A percentile compares a stretch with the other conserved stretches of the same genome.
These are phyloP conservation scores for Ceratobasidium theobromae DNA, from an alignment of 1,284 basidiomycete genomes.

Conservation along the genomic window DNA sequence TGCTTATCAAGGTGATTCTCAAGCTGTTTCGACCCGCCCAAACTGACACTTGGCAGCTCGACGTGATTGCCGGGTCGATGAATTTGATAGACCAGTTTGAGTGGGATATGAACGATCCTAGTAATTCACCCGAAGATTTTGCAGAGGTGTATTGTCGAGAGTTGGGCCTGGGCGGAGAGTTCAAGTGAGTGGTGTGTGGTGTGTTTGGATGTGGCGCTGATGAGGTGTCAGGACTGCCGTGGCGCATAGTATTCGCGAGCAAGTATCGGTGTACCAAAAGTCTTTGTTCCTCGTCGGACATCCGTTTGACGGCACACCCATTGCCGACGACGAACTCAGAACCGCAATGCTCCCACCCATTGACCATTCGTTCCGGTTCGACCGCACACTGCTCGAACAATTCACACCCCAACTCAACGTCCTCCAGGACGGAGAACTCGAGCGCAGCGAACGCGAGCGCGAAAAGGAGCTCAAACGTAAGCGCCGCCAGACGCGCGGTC, in stretches of 20 bases:
- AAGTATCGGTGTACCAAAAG: constrained; percentile 88
- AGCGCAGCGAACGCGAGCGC: constrained; percentile 86
- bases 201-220: constrained; percentile 33
- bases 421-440: constrained; percentile 86
- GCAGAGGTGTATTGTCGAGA: constrained; percentile 86
- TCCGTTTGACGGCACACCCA: constrained; percentile 71
- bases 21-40: not conserved
- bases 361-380: constrained; percentile 52
- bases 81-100: constrained; percentile 98
- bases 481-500: constrained; percentile 79
- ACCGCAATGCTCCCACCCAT: constrained; percentile 85
- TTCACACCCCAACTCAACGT: constrained; percentile 90
- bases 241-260: constrained; percentile 94
- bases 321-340: constrained; percentile 91
- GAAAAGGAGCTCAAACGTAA: constrained; percentile 91
- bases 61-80: constrained; percentile 92
- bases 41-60: too few species aligned
- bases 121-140: constrained; percentile 88
- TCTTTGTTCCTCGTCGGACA: constrained; percentile 91
- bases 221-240: constrained; percentile 77
- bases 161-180: constrained; percentile 89
- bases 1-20: constrained; percentile 77
- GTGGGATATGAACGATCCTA: constrained; percentile 87
- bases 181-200: constrained; percentile 61
- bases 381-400: constrained; percentile 74